phyloP scores from a whole-genome alignment of 2,329 filamentous ascomycete species.

The Diplodia intermedia region DNA sequence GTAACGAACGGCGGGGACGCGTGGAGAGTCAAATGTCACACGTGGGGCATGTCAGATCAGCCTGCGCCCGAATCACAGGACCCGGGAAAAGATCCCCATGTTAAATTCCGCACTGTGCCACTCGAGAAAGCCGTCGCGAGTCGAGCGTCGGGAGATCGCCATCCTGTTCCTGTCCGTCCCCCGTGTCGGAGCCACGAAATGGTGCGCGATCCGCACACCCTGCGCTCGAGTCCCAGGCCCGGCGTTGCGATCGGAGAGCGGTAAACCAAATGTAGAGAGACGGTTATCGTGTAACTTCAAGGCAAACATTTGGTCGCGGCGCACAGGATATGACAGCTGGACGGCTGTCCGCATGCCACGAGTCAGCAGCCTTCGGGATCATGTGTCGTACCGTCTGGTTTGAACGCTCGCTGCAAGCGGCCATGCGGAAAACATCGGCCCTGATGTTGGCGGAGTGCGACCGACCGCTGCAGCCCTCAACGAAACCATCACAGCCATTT shows the following conservation, averaged over 20 bases:
- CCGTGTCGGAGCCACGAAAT: too few species aligned
- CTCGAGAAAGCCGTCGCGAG: background rate
- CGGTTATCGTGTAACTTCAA: background rate
- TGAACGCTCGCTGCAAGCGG: background rate
- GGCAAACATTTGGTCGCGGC: background rate
- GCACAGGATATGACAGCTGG: background rate
- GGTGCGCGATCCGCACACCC: too few species aligned
- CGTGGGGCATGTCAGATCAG: slow-evolving; percentile 18
- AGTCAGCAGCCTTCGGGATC: slow-evolving; percentile 12
- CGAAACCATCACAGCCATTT: background rate
- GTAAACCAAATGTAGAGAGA: background rate
- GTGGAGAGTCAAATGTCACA: slow-evolving; percentile 4
- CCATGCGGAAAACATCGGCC: background rate
- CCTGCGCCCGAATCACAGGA: background rate
- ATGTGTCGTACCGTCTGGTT: slow-evolving; percentile 2
- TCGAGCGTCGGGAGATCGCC: slow-evolving; percentile 15
- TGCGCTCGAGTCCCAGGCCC: background rate
- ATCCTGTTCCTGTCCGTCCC: too few species aligned
- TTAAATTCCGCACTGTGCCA: slow-evolving; percentile 6
- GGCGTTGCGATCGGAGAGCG: background rate
- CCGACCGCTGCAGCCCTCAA: background rate
- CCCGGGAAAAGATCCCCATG: background rate
- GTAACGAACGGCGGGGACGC: background rate
- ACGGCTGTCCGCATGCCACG: slow-evolving; percentile 1
- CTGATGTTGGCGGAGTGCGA: background rate